Base-by-base conservation (phyloP, 2,329 filamentous ascomycete genomes). In the Hymenoscyphus repandus region DNA sequence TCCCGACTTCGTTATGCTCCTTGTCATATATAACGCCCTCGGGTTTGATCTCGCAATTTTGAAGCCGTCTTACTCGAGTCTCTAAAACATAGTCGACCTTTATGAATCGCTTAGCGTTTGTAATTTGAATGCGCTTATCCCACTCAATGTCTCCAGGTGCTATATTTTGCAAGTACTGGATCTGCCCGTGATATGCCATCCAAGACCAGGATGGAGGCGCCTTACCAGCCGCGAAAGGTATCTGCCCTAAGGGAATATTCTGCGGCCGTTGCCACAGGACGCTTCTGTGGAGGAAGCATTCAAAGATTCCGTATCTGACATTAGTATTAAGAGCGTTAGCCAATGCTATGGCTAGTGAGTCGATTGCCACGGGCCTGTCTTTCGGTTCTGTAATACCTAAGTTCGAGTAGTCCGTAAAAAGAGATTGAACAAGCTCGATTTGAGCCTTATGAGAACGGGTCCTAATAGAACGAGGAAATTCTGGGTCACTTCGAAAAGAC, bases 131-230 rank as follows among this genome's bases (percentile, higher is more conserved):
- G 22, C 22, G 22, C 22, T 43, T 43, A 30, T 17, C 27, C 51
- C 47, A 50, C 17, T 41, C 22, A 3, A 60, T 53, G 1, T 36
- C 33, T 1, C 50, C 50, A 13, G 66, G 60, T 0, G 55, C 51
- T 1, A 64, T 44, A 6, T 61, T 22, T n/a, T 68, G 20, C 17
- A 60, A 69, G 3, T 51, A 39, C 1, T 7, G 22, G 22, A 69
- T 68, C 0, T 46, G 57, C 3, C 67, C 67, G 1, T 60, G 20
- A 32, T 68, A 67, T 0, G 63, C 64, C 63, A 68, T 69, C 67
- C 67, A 69, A 0, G 67, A 69, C 67, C 67, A 69, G 0, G 62
- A 55, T 3, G 67, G 67, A 1, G 6, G 33, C 33, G 12, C 15
- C 22, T 17, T 37, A 31, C 41, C 46, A 3, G 20, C 9, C 1